A percentile compares a stretch with the other conserved stretches of the same genome.
Conservation (phyloP, 306 rosid species). For the Ceratonia siliqua region DNA sequence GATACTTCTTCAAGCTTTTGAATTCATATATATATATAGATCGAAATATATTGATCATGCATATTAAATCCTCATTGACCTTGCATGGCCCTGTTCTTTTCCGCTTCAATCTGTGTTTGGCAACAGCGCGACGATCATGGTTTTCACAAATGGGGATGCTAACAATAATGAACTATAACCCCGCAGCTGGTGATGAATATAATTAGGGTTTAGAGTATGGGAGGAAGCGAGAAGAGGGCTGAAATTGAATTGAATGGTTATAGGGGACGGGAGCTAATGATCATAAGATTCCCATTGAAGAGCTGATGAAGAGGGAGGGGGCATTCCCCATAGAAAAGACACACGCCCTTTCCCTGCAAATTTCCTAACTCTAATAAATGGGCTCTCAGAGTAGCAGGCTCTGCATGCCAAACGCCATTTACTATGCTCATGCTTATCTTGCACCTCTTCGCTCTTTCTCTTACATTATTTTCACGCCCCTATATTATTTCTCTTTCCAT, state of each 20-base stretch:
- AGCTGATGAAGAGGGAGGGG: neutral
- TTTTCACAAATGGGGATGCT: neutral
- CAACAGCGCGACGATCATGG: neutral
- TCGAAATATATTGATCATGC: neutral
- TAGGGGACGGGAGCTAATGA: neutral
- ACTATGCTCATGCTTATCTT: conserved; percentile 37
- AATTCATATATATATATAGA: neutral
- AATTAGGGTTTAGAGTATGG: neutral
- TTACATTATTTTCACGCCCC: conserved; percentile 16
- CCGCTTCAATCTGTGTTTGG: neutral
- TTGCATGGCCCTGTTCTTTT: neutral
- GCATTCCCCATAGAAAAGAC: neutral
- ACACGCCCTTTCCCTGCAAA: conserved; percentile 23
- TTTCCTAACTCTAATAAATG: conserved; percentile 26
- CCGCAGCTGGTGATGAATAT: too few species aligned
- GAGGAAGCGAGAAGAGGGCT: neutral
- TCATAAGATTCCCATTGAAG: neutral
- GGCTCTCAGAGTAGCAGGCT: conserved; percentile 43
- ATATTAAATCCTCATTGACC: conserved; percentile 15
- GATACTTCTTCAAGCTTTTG: conserved; percentile 3
- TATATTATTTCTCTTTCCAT: neutral
- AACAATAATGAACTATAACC: neutral
- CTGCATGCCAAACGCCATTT: conserved; percentile 32
- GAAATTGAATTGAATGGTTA: neutral
- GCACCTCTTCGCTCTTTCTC: conserved; percentile 36